phyloP scores from a whole-genome alignment of 495 filamentous ascomycete species.

The Cudoniella acicularis region DNA sequence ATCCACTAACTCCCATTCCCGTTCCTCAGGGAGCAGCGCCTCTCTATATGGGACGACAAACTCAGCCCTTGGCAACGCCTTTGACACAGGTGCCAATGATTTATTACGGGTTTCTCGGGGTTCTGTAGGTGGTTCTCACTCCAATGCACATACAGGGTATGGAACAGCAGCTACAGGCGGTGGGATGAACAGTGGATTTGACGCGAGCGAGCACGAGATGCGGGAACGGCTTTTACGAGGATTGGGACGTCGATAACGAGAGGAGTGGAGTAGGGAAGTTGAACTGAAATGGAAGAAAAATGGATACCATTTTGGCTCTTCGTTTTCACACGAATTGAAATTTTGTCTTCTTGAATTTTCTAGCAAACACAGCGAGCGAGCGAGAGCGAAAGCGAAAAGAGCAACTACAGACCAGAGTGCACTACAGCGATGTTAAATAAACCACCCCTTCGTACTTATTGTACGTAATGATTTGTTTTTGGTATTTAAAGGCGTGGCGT shows the following conservation, averaged over 20 bases:
- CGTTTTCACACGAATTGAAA: too few relatives aligned
- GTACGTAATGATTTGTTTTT: too few relatives aligned
- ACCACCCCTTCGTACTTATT: too few relatives aligned
- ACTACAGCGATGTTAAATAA: too few relatives aligned
- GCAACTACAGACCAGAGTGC: too few relatives aligned
- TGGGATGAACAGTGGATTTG: constrained; percentile 4
- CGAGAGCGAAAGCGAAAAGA: too few relatives aligned
- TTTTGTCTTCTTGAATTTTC: too few relatives aligned
- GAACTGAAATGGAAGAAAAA: too few relatives aligned
- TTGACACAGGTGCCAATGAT: constrained; percentile 15
- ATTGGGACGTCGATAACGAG: constrained; percentile 19
- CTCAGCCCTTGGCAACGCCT: constrained; percentile 13
- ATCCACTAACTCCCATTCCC: neutral
- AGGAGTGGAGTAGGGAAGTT: too few relatives aligned
- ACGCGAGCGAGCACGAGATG: constrained; percentile 22
- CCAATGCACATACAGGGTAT: constrained; percentile 13
- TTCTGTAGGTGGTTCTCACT: neutral
- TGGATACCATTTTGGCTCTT: too few relatives aligned
- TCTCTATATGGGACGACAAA: constrained; percentile 20
- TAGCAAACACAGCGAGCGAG: too few relatives aligned
- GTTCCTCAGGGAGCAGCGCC: constrained; percentile 13
- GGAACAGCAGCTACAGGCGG: constrained; percentile 14
- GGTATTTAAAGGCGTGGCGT: too few relatives aligned
- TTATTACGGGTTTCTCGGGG: constrained; percentile 13
- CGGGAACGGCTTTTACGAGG: constrained; percentile 21